phyloP scores from a whole-genome alignment of 495 filamentous ascomycete species.

The Trichoderma reesei region DNA sequence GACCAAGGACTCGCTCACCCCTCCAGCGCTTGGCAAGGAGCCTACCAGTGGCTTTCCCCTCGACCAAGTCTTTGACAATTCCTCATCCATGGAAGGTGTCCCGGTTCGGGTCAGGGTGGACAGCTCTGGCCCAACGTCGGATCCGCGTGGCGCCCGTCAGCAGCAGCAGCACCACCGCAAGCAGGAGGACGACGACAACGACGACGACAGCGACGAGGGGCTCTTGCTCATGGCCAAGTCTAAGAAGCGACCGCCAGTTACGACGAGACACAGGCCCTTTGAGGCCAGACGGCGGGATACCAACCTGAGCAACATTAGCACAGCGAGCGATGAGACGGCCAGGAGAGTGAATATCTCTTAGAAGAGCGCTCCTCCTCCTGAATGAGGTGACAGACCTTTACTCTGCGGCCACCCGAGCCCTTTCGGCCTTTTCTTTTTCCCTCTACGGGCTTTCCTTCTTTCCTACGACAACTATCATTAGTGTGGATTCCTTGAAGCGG shows the following conservation, averaged over 20 bases:
- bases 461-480: background rate
- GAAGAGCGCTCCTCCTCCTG: too few relatives aligned
- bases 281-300: conserved; percentile 36
- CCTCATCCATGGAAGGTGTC: conserved; percentile 18
- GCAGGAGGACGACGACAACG: conserved; percentile 43
- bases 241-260: conserved; percentile 27
- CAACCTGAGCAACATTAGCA: conserved; percentile 32
- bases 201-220: conserved; percentile 48
- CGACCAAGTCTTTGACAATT: conserved; percentile 22
- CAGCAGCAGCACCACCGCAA: conserved; percentile 14
- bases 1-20: conserved; percentile 44
- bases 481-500: background rate
- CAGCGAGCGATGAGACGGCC: conserved; percentile 46
- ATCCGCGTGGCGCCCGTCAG: conserved; percentile 7
- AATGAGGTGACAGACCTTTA: background rate
- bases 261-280: conserved; percentile 21
- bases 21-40: conserved; percentile 38
- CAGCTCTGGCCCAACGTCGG: background rate
- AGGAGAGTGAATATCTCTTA: conserved; percentile 36
- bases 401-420: background rate
- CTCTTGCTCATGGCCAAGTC: conserved; percentile 34
- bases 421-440: too few relatives aligned
- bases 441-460: too few relatives aligned
- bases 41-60: conserved; percentile 32
- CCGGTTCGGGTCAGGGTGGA: conserved; percentile 17